phyloP scores from a whole-genome alignment of 2,329 filamentous ascomycete species.

The Monilinia polystroma region DNA sequence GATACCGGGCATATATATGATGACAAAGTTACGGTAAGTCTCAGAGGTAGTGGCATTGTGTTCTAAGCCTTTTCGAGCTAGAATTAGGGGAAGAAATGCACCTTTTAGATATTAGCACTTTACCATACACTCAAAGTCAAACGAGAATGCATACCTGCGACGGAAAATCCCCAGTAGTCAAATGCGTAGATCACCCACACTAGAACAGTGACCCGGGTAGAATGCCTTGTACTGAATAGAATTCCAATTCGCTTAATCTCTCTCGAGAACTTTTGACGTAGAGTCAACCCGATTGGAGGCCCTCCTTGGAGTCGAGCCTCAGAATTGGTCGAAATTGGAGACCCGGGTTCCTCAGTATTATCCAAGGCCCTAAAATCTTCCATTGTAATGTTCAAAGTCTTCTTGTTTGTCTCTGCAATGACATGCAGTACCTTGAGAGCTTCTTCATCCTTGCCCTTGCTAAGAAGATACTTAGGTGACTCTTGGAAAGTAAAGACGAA shows the following conservation, averaged over 20 bases:
- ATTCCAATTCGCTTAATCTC: slow-evolving; percentile 47
- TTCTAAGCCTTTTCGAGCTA: slow-evolving; percentile 36
- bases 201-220: slow-evolving; percentile 48
- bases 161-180: slow-evolving; percentile 49
- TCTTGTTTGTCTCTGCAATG: slow-evolving; percentile 51
- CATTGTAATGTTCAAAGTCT: slow-evolving; percentile 10
- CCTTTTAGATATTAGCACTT: slow-evolving; percentile 38
- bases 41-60: slow-evolving; percentile 33
- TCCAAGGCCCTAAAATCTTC: slow-evolving; percentile 20
- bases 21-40: slow-evolving; percentile 42
- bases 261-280: background rate
- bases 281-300: background rate
- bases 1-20: slow-evolving; percentile 42
- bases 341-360: background rate
- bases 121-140: slow-evolving; percentile 23
- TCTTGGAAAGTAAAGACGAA: slow-evolving; percentile 57
- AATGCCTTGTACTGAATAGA: slow-evolving; percentile 45
- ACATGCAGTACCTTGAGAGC: slow-evolving; percentile 55
- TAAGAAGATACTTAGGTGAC: slow-evolving; percentile 58
- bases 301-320: background rate
- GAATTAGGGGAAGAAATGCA: slow-evolving; percentile 43
- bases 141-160: slow-evolving; percentile 43
- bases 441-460: slow-evolving; percentile 52
- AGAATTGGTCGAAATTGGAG: background rate
- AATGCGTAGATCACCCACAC: slow-evolving; percentile 52